A percentile compares a stretch with the other conserved stretches of the same genome.
Conservation (phyloP, 371 early-diverging fungal species). For the Zychaea mexicana region DNA sequence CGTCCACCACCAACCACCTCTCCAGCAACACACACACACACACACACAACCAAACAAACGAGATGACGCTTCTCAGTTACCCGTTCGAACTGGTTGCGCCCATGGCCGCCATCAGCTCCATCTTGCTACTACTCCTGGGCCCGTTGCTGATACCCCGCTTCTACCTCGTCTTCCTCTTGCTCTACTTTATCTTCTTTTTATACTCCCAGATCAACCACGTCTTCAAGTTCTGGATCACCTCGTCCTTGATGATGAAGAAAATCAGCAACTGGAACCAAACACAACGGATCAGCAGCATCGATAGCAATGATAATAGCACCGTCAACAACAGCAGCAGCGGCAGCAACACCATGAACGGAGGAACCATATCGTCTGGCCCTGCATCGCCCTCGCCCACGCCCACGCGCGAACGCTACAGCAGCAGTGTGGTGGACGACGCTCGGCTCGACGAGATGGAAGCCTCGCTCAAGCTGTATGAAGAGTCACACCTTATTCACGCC, state of each 20-base stretch:
- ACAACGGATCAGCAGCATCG: constrained; percentile 21
- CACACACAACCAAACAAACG: neutral
- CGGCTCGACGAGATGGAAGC: constrained; percentile 50
- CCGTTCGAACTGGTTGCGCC: constrained; percentile 58
- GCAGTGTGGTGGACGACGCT: constrained; percentile 39
- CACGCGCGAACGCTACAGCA: constrained; percentile 28
- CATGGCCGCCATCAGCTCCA: constrained; percentile 50
- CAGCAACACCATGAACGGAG: neutral
- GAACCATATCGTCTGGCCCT: neutral
- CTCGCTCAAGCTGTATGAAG: constrained; percentile 24
- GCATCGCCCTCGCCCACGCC: constrained; percentile 22
- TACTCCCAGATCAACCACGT: constrained; percentile 58
- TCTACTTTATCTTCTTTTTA: constrained; percentile 52
- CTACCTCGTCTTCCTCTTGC: constrained; percentile 50
- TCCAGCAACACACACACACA: neutral
- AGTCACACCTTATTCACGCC: constrained; percentile 40
- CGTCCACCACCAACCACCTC: neutral
- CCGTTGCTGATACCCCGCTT: constrained; percentile 55
- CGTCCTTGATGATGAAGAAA: constrained; percentile 38
- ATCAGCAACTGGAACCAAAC: constrained; percentile 49
- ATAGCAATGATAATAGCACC: neutral
- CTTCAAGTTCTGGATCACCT: constrained; percentile 54
- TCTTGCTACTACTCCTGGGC: constrained; percentile 49
- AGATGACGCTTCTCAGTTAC: constrained; percentile 31
- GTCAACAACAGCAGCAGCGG: neutral